phyloP scores from a whole-genome alignment of 805 yeast genomes.

The Peterozyma toletana region DNA sequence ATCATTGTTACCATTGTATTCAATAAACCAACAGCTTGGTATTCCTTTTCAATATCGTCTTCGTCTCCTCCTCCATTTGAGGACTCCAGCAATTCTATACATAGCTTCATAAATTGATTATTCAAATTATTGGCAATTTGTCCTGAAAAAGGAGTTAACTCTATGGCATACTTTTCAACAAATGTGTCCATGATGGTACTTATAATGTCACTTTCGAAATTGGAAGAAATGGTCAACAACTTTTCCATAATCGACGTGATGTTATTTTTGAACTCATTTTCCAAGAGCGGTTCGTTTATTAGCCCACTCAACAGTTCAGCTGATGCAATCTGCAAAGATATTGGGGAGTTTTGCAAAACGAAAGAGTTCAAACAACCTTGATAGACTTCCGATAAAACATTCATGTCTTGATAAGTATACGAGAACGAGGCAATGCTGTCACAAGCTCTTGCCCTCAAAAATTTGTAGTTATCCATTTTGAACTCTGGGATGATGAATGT shows the following conservation, averaged over 20 bases:
- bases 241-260: conserved; percentile 75
- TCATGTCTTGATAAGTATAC: conserved; percentile 18
- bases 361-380: conserved; percentile 30
- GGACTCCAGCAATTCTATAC: conserved; percentile 60
- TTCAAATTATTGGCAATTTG: conserved; percentile 56
- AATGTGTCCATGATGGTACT: conserved; percentile 90
- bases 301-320: conserved; percentile 45
- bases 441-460: conserved; percentile 66
- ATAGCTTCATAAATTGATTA: conserved; percentile 66
- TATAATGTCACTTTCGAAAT: conserved; percentile 76
- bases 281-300: conserved; percentile 35
- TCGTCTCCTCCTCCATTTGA: conserved; percentile 24
- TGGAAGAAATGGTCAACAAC: conserved; percentile 61
- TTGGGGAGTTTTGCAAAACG: conserved; percentile 24
- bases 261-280: conserved; percentile 49
- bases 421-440: conserved; percentile 36
- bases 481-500: conserved; percentile 65
- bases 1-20: conserved; percentile 79
- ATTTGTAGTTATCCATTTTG: conserved; percentile 36
- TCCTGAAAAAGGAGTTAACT: conserved; percentile 86
- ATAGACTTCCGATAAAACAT: conserved; percentile 20
- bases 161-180: conserved; percentile 78
- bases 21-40: conserved; percentile 76
- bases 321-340: conserved; percentile 43
- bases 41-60: conserved; percentile 56